These are phyloP conservation scores for Globisporangium okanoganense DNA, from an alignment of 352 stramenopile genomes.

Conservation along the genomic window DNA sequence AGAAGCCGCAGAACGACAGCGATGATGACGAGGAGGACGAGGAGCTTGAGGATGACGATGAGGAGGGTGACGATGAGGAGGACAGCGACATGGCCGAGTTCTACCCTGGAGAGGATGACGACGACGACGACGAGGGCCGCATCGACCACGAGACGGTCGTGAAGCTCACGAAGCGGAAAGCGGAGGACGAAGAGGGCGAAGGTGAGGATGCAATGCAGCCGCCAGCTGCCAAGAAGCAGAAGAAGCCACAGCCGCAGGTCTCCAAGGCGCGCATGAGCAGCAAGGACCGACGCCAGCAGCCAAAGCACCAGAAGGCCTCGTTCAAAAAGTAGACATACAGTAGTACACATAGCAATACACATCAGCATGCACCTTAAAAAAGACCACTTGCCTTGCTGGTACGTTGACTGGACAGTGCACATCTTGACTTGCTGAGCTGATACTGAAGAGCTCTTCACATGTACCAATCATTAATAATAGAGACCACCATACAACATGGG, in stretches of 20 bases:
- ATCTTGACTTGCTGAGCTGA: background rate
- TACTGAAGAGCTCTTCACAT: background rate
- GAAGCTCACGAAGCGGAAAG: constrained; percentile 16
- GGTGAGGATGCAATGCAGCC: background rate
- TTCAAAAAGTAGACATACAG: constrained; percentile 12
- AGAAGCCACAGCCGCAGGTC: constrained; percentile 12
- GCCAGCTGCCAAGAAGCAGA: constrained; percentile 10
- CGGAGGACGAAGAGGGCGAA: background rate
- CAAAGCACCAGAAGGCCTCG: constrained; percentile 8
- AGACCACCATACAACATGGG: background rate
- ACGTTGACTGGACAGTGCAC: background rate
- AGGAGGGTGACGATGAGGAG: constrained; percentile 20
- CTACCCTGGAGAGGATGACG: constrained; percentile 38
- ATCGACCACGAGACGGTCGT: constrained; percentile 18
- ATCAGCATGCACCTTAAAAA: background rate
- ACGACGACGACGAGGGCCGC: constrained; percentile 33
- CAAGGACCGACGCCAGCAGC: constrained; percentile 19
- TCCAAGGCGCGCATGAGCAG: constrained; percentile 15
- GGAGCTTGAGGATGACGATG: constrained; percentile 12
- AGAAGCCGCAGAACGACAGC: constrained; percentile 14
- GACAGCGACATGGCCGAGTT: constrained; percentile 59
- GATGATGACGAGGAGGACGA: constrained; percentile 21
- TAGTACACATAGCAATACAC: constrained; percentile 4
- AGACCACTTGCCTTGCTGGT: background rate
- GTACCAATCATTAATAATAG: background rate